Evolutionary conservation across 2,329 filamentous ascomycete species (phyloP), one percentile per base, ranked within the genome.

Genomic region (Pseudopyrenochaeta lycopersici): DNA sequence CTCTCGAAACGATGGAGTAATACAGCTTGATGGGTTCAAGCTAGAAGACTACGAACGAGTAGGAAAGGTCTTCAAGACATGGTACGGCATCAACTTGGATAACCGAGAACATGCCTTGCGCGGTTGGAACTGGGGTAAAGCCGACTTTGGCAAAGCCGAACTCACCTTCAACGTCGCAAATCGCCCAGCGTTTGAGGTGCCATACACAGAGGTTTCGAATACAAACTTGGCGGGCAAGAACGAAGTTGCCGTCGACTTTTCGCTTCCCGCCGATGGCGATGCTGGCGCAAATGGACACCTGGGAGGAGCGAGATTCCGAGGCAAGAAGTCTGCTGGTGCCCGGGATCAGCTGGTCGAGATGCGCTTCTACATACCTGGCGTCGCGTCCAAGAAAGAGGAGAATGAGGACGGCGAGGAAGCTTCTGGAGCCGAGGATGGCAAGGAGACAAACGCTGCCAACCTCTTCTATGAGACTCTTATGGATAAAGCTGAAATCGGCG

Each of bases 51-150:
- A 92, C 66, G 95, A 99, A 64, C 91, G 95, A 49, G 81, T 97
- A 12, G 85, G 82, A 78, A 97, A 97, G 76, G 87, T 95, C 64
- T 97, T 99, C 84, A 98, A 97, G 81, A 91, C 94, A 71, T 98
- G 94, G 91, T 99, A 98, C 79, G 95, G 92, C 79, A 90, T 95
- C 70, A 92, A 88, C 68, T 85, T 99, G 54, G 93, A 98, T 75
- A 91, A 87, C 76, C 92, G 91, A 77, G 95, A 99, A 78, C 95
- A 98, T 77, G 92, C 95, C 20, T 82, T 99, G 54, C 88, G 95
- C 66, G 95, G 95, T 51, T 99, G 95, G 95, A 99, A 99, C 76
- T 99, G 95, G 96, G 95, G 95, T 70, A 99, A 98, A 79, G 91
- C 92, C 61, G 95, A 99, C 70, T 97, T 99, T 74, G 89, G 90